phyloP scores from a whole-genome alignment of 805 yeast species.

The Millerozyma miso region DNA sequence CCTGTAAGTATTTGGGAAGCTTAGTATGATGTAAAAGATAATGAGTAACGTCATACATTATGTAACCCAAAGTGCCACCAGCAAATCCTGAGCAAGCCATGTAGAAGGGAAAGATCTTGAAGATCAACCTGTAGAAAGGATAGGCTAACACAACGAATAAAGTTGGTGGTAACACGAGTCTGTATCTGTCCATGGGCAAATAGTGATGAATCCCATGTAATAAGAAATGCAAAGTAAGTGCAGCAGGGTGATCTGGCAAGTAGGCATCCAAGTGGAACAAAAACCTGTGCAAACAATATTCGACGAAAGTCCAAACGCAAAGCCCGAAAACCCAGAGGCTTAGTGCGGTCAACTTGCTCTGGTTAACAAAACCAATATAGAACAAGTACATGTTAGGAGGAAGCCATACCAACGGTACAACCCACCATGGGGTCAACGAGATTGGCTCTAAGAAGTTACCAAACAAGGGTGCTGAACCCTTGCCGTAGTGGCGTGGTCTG shows the following conservation, averaged over 20 bases:
- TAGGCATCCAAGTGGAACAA: constrained; percentile 86
- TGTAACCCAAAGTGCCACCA: constrained; percentile 94
- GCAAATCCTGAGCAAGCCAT: constrained; percentile 90
- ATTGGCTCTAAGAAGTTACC: constrained; percentile 94
- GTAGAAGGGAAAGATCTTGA: constrained; percentile 70
- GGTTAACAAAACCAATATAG: constrained; percentile 51
- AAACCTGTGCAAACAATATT: constrained; percentile 84
- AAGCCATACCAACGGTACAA: constrained; percentile 82
- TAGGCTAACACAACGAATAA: constrained; percentile 64
- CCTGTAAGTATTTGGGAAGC: constrained; percentile 73
- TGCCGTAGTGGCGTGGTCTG: constrained; percentile 96
- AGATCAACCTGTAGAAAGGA: constrained; percentile 81
- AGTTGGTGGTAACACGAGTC: constrained; percentile 97
- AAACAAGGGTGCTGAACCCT: constrained; percentile 92
- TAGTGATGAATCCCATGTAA: constrained; percentile 97
- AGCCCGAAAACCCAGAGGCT: constrained; percentile 74
- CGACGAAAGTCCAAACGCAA: constrained; percentile 89
- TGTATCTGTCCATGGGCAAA: constrained; percentile 90
- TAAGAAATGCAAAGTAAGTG: constrained; percentile 80
- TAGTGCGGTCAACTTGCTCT: constrained; percentile 43
- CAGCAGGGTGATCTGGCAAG: constrained; percentile 74
- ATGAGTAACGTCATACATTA: constrained; percentile 90
- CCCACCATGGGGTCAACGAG: constrained; percentile 91
- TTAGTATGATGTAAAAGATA: constrained; percentile 86
- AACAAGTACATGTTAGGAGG: constrained; percentile 71